Conservation (phyloP, 1,139 yeast species). For the Geotrichum klebahnii region DNA sequence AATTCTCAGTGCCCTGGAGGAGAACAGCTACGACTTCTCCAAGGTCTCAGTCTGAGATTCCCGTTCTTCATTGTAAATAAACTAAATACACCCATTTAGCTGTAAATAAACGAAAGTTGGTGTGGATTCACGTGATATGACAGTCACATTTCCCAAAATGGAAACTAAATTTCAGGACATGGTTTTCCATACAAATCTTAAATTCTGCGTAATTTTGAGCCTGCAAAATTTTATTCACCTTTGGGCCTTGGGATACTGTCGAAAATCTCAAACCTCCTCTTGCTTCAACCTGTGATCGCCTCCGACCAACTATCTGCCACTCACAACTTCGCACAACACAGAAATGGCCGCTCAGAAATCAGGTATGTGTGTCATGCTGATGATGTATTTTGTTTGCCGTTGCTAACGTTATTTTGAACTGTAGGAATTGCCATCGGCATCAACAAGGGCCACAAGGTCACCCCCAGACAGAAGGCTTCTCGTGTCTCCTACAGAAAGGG, state of each 20-base stretch:
- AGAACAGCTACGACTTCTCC: constrained; percentile 23
- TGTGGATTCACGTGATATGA: background rate
- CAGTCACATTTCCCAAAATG: constrained; percentile 11
- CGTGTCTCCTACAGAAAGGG: constrained; percentile 97
- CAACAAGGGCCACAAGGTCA: constrained; percentile 98
- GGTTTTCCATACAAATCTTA: background rate
- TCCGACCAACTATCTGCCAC: constrained; percentile 26
- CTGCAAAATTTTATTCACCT: constrained; percentile 6
- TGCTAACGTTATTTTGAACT: no score
- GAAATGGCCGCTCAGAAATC: constrained; percentile 45
- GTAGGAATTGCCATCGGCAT: constrained; percentile 95
- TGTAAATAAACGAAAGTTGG: no score
- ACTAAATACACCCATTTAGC: no score
- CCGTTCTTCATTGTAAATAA: constrained; percentile 11
- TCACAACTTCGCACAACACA: constrained; percentile 28
- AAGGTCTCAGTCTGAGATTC: constrained; percentile 15
- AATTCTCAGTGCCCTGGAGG: constrained; percentile 40
- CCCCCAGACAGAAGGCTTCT: constrained; percentile 88
- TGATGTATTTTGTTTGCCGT: background rate
- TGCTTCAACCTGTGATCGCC: constrained; percentile 22
- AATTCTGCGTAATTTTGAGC: background rate
- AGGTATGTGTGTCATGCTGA: constrained; percentile 42
- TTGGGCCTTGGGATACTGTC: constrained; percentile 2
- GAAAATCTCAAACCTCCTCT: constrained; percentile 11
- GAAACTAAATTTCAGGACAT: background rate